Evolutionary conservation across 169 alveolate species (phyloP), one percentile per base, ranked within the genome.

Genomic region (Cyclospora cayetanensis): DNA sequence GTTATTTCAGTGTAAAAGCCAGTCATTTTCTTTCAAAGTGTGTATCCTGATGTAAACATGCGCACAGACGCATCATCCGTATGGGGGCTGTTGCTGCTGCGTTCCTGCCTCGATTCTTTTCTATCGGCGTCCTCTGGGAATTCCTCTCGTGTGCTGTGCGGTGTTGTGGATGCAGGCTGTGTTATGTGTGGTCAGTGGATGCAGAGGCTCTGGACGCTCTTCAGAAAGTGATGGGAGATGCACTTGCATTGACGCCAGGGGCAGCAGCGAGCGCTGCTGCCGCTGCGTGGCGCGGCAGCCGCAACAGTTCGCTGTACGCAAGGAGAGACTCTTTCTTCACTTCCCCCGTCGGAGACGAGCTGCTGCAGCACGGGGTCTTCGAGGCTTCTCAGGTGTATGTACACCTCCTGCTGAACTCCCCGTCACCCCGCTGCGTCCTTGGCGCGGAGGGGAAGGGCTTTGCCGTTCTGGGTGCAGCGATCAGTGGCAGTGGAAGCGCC

Each of bases 141-240:
- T n/a, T n/a, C n/a, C n/a, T n/a, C n/a, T n/a, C n/a, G n/a, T n/a
- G n/a, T n/a, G n/a, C n/a, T n/a, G n/a, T n/a, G n/a, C 31, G 82
- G 55, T 70, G 82, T 53, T 70, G 82, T 53, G 31, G 82, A 46
- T 70, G 82, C 82, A 70, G 82, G 82, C 25, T 70, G 82, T 70
- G 82, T 18, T 70, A 70, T 27, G 82, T 70, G 53, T 70, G 82
- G 82, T 29, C n/a, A 1, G 82, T 70, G 27, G 82, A 70, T 25
- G 82, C 31, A 53, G 82, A 35, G 22, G 31, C 82, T 5, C 31
- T 70, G 82, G 82, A 20, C 22, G 3, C 82, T 20, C 52, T 70
- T 3, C 53, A 70, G 82, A 27, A 34, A 3, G 9, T 55, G 70
- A 7, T 15, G 7, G 60, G 60, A 7, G 60, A 7, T 46, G 60